A percentile compares a stretch with the other conserved stretches of the same genome.
Evolutionary conservation across 495 filamentous ascomycete species (phyloP).

Genomic region (Xylaria bambusicola): DNA sequence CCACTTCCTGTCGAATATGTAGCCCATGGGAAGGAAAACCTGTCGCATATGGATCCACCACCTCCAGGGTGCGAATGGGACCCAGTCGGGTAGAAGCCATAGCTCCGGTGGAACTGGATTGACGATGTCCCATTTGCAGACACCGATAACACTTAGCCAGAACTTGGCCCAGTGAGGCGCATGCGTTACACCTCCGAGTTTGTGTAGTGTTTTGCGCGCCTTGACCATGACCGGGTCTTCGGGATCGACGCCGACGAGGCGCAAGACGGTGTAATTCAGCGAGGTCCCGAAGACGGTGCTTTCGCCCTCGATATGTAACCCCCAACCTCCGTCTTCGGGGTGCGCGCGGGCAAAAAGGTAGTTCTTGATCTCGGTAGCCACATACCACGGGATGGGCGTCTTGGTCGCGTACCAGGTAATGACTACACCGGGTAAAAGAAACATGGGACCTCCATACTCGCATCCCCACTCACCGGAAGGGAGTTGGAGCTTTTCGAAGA

Average conservation of each 20-base stretch:
- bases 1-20: constrained; percentile 79
- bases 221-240: constrained; percentile 86
- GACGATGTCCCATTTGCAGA: constrained; percentile 87
- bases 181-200: constrained; percentile 80
- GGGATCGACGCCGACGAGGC: constrained; percentile 83
- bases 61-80: constrained; percentile 90
- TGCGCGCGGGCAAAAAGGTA: constrained; percentile 90
- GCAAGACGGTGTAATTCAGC: constrained; percentile 85
- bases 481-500: constrained; percentile 88
- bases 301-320: constrained; percentile 93
- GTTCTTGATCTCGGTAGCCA: constrained; percentile 85
- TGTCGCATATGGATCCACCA: constrained; percentile 99
- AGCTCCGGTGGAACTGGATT: constrained; percentile 92
- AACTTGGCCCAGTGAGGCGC: constrained; percentile 96
- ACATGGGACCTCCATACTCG: constrained; percentile 90
- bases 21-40: constrained; percentile 92
- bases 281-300: constrained; percentile 87
- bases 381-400: constrained; percentile 78
- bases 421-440: constrained; percentile 82
- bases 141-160: constrained; percentile 81
- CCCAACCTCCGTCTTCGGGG: constrained; percentile 92
- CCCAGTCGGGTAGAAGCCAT: constrained; percentile 95
- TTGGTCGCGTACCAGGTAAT: constrained; percentile 90
- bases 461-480: constrained; percentile 92
- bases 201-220: constrained; percentile 78